A percentile compares a stretch with the other conserved stretches of the same genome.
These are phyloP conservation scores for Trichoderma polysporum DNA, from an alignment of 2,329 filamentous ascomycete genomes.

Conservation along the genomic window DNA sequence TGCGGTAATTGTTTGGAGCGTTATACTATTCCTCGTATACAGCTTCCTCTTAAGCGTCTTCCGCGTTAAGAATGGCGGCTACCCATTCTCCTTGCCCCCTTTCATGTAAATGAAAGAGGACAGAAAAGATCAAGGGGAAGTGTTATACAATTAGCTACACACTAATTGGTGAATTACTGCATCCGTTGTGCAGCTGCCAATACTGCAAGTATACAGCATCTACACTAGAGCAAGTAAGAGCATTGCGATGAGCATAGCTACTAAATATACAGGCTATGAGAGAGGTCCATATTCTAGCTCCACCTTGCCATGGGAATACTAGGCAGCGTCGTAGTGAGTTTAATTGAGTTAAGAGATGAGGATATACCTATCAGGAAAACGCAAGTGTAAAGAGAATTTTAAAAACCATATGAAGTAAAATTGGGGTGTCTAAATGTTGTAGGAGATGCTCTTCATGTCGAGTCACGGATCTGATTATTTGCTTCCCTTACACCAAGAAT, in stretches of 20 bases:
- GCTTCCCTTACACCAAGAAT: background rate
- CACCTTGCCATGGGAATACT: background rate
- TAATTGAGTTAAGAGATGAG: background rate
- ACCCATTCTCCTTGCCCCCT: conserved; percentile 90
- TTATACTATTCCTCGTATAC: conserved; percentile 77
- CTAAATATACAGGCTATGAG: background rate
- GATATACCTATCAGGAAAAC: background rate
- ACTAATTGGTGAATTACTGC: background rate
- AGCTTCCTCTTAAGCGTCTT: conserved; percentile 94
- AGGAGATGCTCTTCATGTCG: background rate
- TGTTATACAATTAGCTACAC: background rate
- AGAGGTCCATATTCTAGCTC: background rate
- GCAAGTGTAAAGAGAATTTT: background rate
- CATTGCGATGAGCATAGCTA: background rate
- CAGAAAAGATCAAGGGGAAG: background rate
- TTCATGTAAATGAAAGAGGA: conserved; percentile 57
- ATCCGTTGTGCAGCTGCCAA: background rate
- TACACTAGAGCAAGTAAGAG: background rate
- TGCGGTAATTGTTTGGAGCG: conserved; percentile 76
- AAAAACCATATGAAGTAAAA: background rate
- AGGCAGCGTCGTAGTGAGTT: background rate
- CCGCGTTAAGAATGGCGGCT: conserved; percentile 89
- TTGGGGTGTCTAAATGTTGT: background rate
- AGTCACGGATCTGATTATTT: background rate
- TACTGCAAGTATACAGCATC: background rate